Evolutionary conservation across 768 basidiomycete species (phyloP).

Genomic region (Lactifluus subvellereus): DNA sequence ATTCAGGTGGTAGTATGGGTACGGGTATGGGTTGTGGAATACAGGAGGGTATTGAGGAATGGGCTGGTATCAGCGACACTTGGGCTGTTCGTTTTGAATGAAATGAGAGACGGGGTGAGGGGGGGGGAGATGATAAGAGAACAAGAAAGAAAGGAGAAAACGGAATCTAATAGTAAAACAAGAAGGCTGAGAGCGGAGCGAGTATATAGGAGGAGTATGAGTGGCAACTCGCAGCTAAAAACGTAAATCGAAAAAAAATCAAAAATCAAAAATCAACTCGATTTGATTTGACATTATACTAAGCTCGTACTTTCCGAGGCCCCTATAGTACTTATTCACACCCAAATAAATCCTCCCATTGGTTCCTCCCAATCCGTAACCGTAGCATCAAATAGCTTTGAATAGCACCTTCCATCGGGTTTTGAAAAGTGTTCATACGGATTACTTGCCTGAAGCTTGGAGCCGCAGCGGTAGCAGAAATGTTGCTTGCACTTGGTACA

Average conservation of each 20-base stretch:
- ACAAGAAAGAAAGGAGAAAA: conserved; percentile 21
- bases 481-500: conserved; percentile 69
- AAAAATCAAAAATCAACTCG: neutral
- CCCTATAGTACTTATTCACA: conserved; percentile 6
- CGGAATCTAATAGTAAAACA: conserved; percentile 13
- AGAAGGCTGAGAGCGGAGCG: neutral
- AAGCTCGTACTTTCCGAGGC: neutral
- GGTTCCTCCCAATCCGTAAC: conserved; percentile 34
- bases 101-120: conserved; percentile 18
- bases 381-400: conserved; percentile 57
- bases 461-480: conserved; percentile 79
- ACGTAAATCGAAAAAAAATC: neutral
- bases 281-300: neutral
- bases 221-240: neutral
- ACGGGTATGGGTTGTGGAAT: conserved; percentile 27
- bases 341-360: conserved; percentile 37
- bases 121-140: conserved; percentile 6
- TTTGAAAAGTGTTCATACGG: conserved; percentile 70
- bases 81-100: conserved; percentile 20
- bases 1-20: conserved; percentile 25
- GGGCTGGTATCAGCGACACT: conserved; percentile 23
- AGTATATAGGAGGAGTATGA: neutral
- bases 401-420: conserved; percentile 48
- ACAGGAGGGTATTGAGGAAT: conserved; percentile 23
- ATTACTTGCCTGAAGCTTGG: conserved; percentile 40